Evolutionary conservation across 108 stramenopile genomes (phyloP), one percentile per base, ranked within the genome.

Genomic region (Parietichytrium sp.): DNA sequence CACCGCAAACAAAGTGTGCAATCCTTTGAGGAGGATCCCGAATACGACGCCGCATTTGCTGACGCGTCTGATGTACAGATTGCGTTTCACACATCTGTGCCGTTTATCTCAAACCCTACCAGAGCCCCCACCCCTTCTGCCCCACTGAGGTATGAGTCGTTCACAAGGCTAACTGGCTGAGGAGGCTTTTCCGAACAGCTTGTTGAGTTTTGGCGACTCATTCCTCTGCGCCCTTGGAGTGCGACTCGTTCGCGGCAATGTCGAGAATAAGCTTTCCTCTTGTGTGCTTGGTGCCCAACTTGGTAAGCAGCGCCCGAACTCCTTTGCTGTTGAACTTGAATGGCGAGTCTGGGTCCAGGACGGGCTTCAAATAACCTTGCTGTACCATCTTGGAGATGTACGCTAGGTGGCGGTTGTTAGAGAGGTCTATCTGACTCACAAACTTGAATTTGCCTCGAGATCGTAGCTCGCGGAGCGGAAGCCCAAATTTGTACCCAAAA

Each of bases 371-470:
- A 15, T 72, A 12, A 12, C 1, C 61, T 2, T 38, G 3, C 20
- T 72, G 61, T n/a, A 72, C 61, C 20, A 72, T 72, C 33, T 72
- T 72, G 2, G 61, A 10, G 33, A 72, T 72, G 61, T 72, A 72
- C 10, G 33, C 45, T 8, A 72, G 3, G 20, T 72, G 61, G 42
- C 45, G 38, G 20, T 20, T 13, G 61, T 72, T 72, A 1, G 61
- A 72, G 10, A 72, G 42, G 42, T 72, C 61, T 10, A 72, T 42
- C 23, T 25, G 23, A 25, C 45, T 42, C 61, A 72, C 61, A 2
- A 45, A 72, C 10, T 16, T 27, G 45, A 45, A 72, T 20, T 25
- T 72, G 36, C 1, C 6, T 8, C 52, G 38, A 7, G 33, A n/a
- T 2, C 36, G 2, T 0, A 72, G 20, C 42, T 33, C 36, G 0